A percentile compares a stretch with the other conserved stretches of the same genome.
Evolutionary conservation across 805 yeast species (phyloP).

Genomic region (Candida sanyiensis): DNA sequence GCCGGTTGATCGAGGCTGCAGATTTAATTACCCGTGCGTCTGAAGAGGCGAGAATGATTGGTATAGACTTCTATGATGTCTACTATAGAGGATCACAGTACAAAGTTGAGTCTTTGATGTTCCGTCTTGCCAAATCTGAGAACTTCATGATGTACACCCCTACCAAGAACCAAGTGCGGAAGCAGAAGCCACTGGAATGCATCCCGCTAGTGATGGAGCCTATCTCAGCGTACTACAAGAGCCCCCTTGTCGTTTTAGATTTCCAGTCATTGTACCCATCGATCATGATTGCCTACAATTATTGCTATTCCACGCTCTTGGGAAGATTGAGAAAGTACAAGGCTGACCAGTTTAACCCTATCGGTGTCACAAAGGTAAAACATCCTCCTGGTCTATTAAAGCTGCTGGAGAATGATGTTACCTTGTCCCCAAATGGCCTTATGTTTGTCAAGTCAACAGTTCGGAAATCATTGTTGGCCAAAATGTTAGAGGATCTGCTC

Average conservation of each 20-base stretch:
- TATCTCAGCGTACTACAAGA: conserved; percentile 71
- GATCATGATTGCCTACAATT: conserved; percentile 82
- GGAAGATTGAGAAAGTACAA: conserved; percentile 54
- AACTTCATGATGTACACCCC: conserved; percentile 74
- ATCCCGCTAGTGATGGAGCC: conserved; percentile 95
- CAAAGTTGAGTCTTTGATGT: conserved; percentile 82
- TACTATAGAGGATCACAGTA: conserved; percentile 89
- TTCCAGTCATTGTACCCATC: conserved; percentile 95
- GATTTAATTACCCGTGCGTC: conserved; percentile 67
- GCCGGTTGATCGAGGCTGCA: conserved; percentile 39
- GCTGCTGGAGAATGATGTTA: conserved; percentile 47
- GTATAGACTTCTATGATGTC: conserved; percentile 85
- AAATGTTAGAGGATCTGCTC: conserved; percentile 78
- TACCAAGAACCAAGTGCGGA: conserved; percentile 69
- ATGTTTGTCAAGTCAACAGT: conserved; percentile 63
- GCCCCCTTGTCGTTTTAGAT: conserved; percentile 86
- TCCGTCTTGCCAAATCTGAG: conserved; percentile 71
- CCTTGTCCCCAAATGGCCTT: conserved; percentile 81
- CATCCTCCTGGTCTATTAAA: conserved; percentile 54
- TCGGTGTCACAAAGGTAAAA: conserved; percentile 45
- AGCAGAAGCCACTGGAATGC: conserved; percentile 80
- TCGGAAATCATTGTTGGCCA: conserved; percentile 69
- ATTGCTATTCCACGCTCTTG: conserved; percentile 70
- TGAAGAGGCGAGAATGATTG: conserved; percentile 81
- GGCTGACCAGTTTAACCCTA: conserved; percentile 35